A percentile compares a stretch with the other conserved stretches of the same genome.
These are phyloP conservation scores for Monosporascus sp. DNA, from an alignment of 2,329 filamentous ascomycete genomes.

Conservation along the genomic window DNA sequence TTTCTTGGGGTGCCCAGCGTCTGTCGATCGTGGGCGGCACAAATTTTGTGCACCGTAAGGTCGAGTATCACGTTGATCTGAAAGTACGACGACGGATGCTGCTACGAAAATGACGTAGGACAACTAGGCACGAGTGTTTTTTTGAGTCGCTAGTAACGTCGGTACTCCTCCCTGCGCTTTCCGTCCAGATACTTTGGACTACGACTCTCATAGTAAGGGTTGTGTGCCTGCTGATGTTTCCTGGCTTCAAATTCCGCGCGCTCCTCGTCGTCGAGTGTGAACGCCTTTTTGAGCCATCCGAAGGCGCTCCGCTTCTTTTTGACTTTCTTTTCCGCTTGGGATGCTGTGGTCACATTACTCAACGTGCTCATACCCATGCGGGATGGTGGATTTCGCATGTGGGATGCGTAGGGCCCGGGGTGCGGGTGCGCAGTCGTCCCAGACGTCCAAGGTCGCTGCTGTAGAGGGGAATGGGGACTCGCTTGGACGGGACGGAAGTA, in stretches of 20 bases:
- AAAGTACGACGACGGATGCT: too few relatives aligned
- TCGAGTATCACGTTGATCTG: too few relatives aligned
- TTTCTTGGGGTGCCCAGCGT: too few relatives aligned
- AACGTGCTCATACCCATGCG: constrained; percentile 53
- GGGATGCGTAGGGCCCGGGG: constrained; percentile 22
- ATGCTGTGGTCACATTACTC: constrained; percentile 47
- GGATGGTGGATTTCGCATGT: constrained; percentile 45
- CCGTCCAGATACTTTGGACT: constrained; percentile 53
- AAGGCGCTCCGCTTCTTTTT: constrained; percentile 66
- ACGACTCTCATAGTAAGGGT: constrained; percentile 44
- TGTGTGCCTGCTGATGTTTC: constrained; percentile 37
- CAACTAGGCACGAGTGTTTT: too few relatives aligned
- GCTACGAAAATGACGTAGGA: too few relatives aligned
- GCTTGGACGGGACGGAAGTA: constrained; percentile 58
- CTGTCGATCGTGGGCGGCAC: too few relatives aligned
- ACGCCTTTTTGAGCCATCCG: constrained; percentile 64
- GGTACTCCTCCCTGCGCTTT: constrained; percentile 32
- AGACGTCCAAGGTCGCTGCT: constrained; percentile 53
- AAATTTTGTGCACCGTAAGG: too few relatives aligned
- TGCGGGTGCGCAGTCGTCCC: constrained; percentile 25
- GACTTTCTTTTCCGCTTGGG: constrained; percentile 35
- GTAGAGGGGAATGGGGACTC: constrained; percentile 58
- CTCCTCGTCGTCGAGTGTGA: constrained; percentile 60
- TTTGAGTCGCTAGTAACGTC: constrained; percentile 7
- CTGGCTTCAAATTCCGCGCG: constrained; percentile 53